These are phyloP conservation scores for Tolypocladium tropicale DNA, from an alignment of 2,329 filamentous ascomycete genomes.

Conservation along the genomic window DNA sequence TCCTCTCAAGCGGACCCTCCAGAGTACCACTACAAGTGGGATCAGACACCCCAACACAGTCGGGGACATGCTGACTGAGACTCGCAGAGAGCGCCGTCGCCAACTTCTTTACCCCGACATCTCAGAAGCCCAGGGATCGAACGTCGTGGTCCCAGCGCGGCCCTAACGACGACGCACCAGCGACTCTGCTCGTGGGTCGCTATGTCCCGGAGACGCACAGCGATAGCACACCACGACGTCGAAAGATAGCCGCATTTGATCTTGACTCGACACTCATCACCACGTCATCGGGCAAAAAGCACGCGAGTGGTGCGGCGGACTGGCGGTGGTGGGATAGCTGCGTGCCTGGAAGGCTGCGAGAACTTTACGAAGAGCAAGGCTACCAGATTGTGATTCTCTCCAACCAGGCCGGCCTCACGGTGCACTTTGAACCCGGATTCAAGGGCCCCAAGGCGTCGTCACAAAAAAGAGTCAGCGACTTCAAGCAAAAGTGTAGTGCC, in stretches of 20 bases:
- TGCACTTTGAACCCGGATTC: slow-evolving; percentile 63
- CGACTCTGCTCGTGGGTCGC: slow-evolving; percentile 64
- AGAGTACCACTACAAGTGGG: slow-evolving; percentile 40
- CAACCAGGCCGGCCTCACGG: slow-evolving; percentile 76
- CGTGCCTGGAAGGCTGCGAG: slow-evolving; percentile 57
- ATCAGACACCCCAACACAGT: not conserved
- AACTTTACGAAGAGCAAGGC: slow-evolving; percentile 57
- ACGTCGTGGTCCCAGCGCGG: slow-evolving; percentile 63
- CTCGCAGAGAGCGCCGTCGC: slow-evolving; percentile 55
- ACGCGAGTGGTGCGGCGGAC: slow-evolving; percentile 59
- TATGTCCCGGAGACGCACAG: slow-evolving; percentile 41
- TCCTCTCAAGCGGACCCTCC: slow-evolving; percentile 39
- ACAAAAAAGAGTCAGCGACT: slow-evolving; percentile 60
- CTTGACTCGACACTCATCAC: slow-evolving; percentile 80
- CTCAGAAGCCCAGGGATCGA: slow-evolving; percentile 71
- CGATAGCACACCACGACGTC: slow-evolving; percentile 19
- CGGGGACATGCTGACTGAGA: slow-evolving; percentile 7
- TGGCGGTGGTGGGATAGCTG: slow-evolving; percentile 89
- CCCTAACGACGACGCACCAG: slow-evolving; percentile 32
- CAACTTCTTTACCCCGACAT: slow-evolving; percentile 80
- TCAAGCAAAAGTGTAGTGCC: slow-evolving; percentile 68
- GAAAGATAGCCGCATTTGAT: slow-evolving; percentile 64
- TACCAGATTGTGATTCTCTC: slow-evolving; percentile 73
- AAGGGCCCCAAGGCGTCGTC: slow-evolving; percentile 45
- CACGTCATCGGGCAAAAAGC: slow-evolving; percentile 71